These are phyloP conservation scores for Thielaviopsis punctulata DNA, from an alignment of 2,329 filamentous ascomycete genomes.

Conservation along the genomic window DNA sequence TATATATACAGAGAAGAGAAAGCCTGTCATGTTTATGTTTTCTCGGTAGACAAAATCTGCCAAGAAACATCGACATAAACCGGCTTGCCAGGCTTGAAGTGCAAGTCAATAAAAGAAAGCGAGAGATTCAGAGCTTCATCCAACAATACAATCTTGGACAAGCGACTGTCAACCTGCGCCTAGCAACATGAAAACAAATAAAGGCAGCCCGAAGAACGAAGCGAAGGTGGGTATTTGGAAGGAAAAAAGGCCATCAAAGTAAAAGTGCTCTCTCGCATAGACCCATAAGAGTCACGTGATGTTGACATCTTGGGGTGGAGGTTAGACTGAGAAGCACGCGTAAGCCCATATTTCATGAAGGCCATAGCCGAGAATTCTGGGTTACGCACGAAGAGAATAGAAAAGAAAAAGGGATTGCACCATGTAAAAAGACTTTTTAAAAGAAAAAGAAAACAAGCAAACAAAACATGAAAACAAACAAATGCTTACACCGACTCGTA, in stretches of 20 bases:
- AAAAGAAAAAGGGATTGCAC: neutral
- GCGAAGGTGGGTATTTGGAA: conserved; percentile 6
- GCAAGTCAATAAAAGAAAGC: neutral
- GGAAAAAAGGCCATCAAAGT: neutral
- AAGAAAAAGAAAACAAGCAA: neutral
- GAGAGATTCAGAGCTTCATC: neutral
- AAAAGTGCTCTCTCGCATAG: neutral
- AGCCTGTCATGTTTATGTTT: neutral
- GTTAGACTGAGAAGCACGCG: no score
- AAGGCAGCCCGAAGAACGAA: neutral
- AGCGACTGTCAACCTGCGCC: neutral
- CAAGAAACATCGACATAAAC: neutral
- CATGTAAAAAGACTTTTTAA: neutral
- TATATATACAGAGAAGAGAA: neutral
- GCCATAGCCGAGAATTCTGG: neutral
- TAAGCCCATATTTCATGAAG: no score
- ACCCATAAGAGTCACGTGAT: neutral
- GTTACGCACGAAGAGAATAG: neutral
- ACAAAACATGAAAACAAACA: conserved; percentile 3
- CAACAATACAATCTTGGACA: neutral
- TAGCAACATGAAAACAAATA: neutral
- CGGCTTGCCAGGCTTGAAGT: neutral
- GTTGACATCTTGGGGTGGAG: neutral
- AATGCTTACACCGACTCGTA: conserved; percentile 11
- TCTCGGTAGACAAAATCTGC: neutral